These are phyloP conservation scores for Kitagawia praeruptora DNA, from an alignment of 129 eudicot species.

Conservation along the genomic window DNA sequence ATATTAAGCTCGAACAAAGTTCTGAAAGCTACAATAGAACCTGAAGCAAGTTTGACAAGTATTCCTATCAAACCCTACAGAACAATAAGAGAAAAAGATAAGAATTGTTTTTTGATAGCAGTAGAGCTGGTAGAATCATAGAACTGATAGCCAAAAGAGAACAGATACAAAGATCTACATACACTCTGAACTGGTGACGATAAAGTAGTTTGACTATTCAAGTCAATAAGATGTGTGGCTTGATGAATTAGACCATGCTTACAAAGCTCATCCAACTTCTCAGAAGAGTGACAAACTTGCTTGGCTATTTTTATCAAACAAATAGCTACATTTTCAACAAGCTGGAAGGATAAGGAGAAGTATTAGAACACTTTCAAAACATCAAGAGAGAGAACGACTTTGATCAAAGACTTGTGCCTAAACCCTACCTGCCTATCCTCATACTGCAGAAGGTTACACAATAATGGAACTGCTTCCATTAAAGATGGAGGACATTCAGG, in stretches of 20 bases:
- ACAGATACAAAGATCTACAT: conserved; percentile 17
- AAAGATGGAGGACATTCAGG: conserved; percentile 56
- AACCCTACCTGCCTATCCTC: conserved; percentile 72
- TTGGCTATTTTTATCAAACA: conserved; percentile 74
- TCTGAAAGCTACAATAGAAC: conserved; percentile 62
- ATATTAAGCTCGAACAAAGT: conserved; percentile 72
- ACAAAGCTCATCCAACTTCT: conserved; percentile 69
- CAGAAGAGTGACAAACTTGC: conserved; percentile 41
- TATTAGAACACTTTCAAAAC: neutral
- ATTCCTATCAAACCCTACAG: conserved; percentile 70
- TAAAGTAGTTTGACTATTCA: conserved; percentile 58
- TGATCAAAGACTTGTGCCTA: neutral
- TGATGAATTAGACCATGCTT: conserved; percentile 77
- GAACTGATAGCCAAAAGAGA: neutral
- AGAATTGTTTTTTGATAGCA: neutral
- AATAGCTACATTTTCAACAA: conserved; percentile 83
- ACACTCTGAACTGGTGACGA: conserved; percentile 61
- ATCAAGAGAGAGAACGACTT: neutral
- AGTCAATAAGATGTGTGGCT: conserved; percentile 55
- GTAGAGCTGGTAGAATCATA: neutral
- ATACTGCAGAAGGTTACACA: conserved; percentile 83
- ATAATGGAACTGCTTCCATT: conserved; percentile 86
- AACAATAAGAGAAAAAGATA: conserved; percentile 12
- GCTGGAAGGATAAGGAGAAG: conserved; percentile 32
- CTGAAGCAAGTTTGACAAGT: conserved; percentile 79